phyloP scores from a whole-genome alignment of 345 rosid genomes.

The Cochlearia excelsa region DNA sequence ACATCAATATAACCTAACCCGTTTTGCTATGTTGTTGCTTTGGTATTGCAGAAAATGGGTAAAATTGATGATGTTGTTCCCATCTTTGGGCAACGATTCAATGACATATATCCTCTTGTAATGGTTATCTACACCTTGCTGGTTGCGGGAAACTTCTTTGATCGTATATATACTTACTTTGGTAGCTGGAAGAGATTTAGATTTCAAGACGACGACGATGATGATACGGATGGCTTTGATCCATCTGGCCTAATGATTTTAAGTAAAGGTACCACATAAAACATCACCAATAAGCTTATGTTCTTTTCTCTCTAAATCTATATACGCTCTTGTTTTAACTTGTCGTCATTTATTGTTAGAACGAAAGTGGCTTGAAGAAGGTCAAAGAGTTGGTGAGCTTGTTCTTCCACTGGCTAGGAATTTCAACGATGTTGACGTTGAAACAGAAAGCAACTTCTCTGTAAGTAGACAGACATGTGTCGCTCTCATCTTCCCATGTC shows the following conservation, averaged over 20 bases:
- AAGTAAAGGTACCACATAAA: constrained; percentile 55
- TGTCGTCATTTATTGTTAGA: constrained; percentile 34
- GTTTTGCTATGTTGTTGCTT: background rate
- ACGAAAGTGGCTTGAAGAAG: constrained; percentile 84
- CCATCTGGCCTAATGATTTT: constrained; percentile 89
- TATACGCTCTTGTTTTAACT: no score
- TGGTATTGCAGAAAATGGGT: constrained; percentile 82
- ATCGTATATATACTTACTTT: constrained; percentile 77
- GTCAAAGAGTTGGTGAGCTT: constrained; percentile 31
- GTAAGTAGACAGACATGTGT: no score
- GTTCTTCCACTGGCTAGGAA: no score
- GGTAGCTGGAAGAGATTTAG: constrained; percentile 86
- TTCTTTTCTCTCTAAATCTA: background rate
- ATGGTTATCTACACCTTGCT: constrained; percentile 40
- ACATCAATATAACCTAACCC: background rate
- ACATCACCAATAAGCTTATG: no score
- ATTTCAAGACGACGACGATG: constrained; percentile 68
- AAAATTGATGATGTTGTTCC: constrained; percentile 81
- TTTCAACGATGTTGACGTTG: no score
- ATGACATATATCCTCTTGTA: constrained; percentile 88
- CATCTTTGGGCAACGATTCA: constrained; percentile 74
- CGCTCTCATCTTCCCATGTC: no score
- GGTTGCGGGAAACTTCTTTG: constrained; percentile 85
- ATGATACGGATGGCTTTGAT: constrained; percentile 85
- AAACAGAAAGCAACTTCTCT: no score